Conservation (phyloP, 2,329 filamentous ascomycete genomes). For the Rutstroemia sp. region DNA sequence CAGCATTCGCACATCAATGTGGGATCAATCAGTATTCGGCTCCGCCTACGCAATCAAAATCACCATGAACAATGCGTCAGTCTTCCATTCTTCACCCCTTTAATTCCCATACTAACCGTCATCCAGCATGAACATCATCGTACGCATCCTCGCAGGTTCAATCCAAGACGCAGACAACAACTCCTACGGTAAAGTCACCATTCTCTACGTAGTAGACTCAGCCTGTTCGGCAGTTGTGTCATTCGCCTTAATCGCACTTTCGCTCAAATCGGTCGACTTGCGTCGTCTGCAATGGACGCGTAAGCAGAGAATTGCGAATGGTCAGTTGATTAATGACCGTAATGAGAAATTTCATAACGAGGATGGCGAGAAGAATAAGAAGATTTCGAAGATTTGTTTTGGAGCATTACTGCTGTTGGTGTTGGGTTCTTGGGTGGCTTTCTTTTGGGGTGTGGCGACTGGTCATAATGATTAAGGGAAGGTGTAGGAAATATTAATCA, state of each 20-base stretch:
- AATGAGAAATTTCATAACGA: background rate
- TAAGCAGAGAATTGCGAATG: conserved; percentile 2
- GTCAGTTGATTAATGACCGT: background rate
- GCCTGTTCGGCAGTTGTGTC: background rate
- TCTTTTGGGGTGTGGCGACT: conserved; percentile 4
- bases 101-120: background rate
- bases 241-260: background rate
- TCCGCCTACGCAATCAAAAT: conserved; percentile 54
- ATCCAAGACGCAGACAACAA: conserved; percentile 51
- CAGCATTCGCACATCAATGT: conserved; percentile 51
- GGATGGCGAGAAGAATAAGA: background rate
- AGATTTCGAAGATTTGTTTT: background rate
- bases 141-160: conserved; percentile 48
- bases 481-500: too few relatives aligned
- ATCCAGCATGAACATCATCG: conserved; percentile 51
- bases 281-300: background rate
- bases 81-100: too few relatives aligned
- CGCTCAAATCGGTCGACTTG: background rate
- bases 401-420: background rate
- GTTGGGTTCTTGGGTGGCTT: background rate
- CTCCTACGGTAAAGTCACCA: conserved; percentile 46
- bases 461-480: background rate
- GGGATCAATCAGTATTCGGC: conserved; percentile 52
- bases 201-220: conserved; percentile 41
- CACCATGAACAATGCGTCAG: conserved; percentile 50